Conservation (phyloP, 1,284 basidiomycete species). For the Erythrobasidium hasegawianum region DNA sequence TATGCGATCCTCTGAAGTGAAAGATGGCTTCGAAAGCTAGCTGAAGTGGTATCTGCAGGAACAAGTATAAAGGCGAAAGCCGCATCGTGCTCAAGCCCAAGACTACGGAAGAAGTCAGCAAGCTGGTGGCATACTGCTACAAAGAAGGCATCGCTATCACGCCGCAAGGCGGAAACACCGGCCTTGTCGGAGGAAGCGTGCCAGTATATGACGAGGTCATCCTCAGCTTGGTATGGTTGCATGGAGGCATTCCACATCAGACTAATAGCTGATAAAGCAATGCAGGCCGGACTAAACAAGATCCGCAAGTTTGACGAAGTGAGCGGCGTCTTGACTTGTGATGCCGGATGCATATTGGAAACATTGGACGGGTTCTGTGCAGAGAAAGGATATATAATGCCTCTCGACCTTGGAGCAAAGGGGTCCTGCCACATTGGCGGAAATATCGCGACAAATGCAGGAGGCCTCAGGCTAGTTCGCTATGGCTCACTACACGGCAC, state of each 20-base stretch:
- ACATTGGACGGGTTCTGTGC: conserved; percentile 79
- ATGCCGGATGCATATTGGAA: conserved; percentile 95
- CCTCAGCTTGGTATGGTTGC: conserved; percentile 66
- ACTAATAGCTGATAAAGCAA: too few relatives aligned
- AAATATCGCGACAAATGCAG: conserved; percentile 95
- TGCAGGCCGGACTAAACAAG: conserved; percentile 68
- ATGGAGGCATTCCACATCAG: too few relatives aligned
- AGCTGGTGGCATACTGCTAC: conserved; percentile 75
- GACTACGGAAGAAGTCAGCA: conserved; percentile 78
- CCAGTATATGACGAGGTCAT: conserved; percentile 87
- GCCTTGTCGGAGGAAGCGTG: conserved; percentile 91
- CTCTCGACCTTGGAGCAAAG: conserved; percentile 95
- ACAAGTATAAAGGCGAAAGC: conserved; percentile 81
- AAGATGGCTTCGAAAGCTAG: not conserved
- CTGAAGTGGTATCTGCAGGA: conserved; percentile 45
- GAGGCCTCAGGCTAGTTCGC: conserved; percentile 84
- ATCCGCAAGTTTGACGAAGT: conserved; percentile 89
- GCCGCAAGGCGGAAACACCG: conserved; percentile 98
- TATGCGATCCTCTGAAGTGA: too few relatives aligned
- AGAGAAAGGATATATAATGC: conserved; percentile 91
- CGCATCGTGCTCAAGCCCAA: conserved; percentile 85
- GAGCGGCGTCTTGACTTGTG: conserved; percentile 62
- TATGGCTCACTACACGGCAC: conserved; percentile 95
- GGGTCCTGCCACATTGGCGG: conserved; percentile 99
- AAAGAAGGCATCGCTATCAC: conserved; percentile 76